Evolutionary conservation across 305 asterid species (phyloP), one percentile per base, ranked within the genome.

Genomic region (Stenogyne calaminthoides): DNA sequence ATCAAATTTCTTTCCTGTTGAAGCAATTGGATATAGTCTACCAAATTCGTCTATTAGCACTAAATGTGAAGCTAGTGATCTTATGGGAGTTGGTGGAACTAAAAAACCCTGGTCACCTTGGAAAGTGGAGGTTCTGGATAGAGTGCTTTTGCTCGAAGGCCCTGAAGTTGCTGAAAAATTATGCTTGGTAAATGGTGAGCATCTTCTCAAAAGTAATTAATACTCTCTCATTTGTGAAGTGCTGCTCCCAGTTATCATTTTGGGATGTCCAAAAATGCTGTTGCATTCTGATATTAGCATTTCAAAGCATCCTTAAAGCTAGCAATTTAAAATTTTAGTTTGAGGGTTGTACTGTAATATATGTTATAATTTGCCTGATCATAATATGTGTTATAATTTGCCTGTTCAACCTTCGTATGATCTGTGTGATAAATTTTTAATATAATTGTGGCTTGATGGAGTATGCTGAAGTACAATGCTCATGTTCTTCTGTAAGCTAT

Each of bases 101-200:
- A 81, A 72, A 87, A 82, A 73, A 58, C 84, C 83, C 55, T 74
- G 84, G 88, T 76, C 91, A 58, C 91, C 96, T 73, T 90, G 95
- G 98, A 89, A 92, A 84, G 85, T 92, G 80, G 99, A 90, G 84
- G 83, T 92, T 71, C 85, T 92, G 96, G 99, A 92, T 84, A 86
- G 88, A 85, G 89, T 86, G 77, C 89, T 92, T 78, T 61, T 89
- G 69, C 84, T 76, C 60, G 99, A 95, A 81, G 90, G 93, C 65
- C 93, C 89, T 44, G 91, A 90, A 81, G 95, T 86, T 80, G 96
- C 96, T 73, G 98, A 95, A 80, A 81, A 81, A 70, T 80, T 95
- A 74, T 95, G 97, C 88, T 73, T 81, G 82, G 93, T 82, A 78
- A 95, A 92, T 82, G 99, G 99, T 95, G 82, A 68, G 79, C 58